A percentile compares a stretch with the other conserved stretches of the same genome.
phyloP scores from a whole-genome alignment of 495 filamentous ascomycete genomes.

The Penicillium diatomitis region DNA sequence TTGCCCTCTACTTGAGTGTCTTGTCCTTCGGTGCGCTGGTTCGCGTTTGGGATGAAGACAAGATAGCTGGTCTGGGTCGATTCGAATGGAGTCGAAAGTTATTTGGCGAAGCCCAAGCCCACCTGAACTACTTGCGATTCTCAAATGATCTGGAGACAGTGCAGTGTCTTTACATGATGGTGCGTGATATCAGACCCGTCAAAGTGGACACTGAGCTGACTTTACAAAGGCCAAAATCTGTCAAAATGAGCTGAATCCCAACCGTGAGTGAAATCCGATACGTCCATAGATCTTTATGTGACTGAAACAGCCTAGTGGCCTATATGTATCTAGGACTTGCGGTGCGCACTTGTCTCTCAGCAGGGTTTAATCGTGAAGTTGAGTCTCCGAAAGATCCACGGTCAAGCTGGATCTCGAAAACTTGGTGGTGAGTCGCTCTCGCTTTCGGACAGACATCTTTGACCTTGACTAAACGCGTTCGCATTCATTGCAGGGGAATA shows the following conservation, averaged over 20 bases:
- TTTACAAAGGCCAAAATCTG: constrained; percentile 29
- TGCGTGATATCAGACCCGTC: constrained; percentile 3
- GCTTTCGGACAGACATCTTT: too few relatives aligned
- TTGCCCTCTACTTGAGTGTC: constrained; percentile 32
- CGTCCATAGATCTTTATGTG: background rate
- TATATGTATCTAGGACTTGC: constrained; percentile 37
- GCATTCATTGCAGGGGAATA: constrained; percentile 19
- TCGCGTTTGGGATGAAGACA: constrained; percentile 31
- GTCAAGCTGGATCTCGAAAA: constrained; percentile 33
- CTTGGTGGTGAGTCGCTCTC: constrained; percentile 29
- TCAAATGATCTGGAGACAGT: constrained; percentile 34
- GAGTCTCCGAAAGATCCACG: constrained; percentile 24
- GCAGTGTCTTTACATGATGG: constrained; percentile 35
- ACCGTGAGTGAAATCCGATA: constrained; percentile 15
- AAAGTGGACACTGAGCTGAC: background rate
- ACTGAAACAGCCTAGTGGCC: constrained; percentile 20
- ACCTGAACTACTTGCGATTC: constrained; percentile 28
- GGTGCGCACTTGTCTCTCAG: constrained; percentile 32
- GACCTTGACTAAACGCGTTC: too few relatives aligned
- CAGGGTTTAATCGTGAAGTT: constrained; percentile 33
- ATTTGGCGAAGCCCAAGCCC: constrained; percentile 31
- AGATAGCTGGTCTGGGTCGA: constrained; percentile 25
- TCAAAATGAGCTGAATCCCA: constrained; percentile 35
- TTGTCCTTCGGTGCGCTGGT: constrained; percentile 31
- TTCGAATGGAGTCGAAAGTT: constrained; percentile 38